A percentile compares a stretch with the other conserved stretches of the same genome.
These are phyloP conservation scores for Cordyceps pruinosa DNA, from an alignment of 2,329 filamentous ascomycete genomes.

Conservation along the genomic window DNA sequence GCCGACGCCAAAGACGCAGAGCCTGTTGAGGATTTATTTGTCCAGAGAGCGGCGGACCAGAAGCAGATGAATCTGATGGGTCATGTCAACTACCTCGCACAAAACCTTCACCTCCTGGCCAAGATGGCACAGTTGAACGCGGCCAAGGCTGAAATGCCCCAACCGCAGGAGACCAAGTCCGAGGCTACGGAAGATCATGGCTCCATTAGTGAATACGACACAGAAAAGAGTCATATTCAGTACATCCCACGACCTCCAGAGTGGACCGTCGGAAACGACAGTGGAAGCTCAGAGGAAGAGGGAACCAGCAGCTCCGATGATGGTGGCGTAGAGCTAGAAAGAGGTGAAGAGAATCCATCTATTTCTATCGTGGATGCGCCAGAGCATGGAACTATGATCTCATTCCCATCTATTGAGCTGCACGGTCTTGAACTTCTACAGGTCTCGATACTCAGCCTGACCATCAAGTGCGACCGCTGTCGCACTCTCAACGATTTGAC, in stretches of 20 bases:
- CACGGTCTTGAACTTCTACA: constrained; percentile 72
- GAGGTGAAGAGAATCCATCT: constrained; percentile 19
- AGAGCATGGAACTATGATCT: constrained; percentile 68
- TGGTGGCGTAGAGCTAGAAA: constrained; percentile 34
- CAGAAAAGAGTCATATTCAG: constrained; percentile 58
- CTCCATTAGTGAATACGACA: constrained; percentile 17
- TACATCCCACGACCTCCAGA: constrained; percentile 71
- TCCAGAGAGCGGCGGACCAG: constrained; percentile 48
- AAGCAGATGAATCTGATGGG: constrained; percentile 60
- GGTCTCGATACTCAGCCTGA: constrained; percentile 58
- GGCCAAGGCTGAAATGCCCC: constrained; percentile 15
- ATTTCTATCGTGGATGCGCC: constrained; percentile 22
- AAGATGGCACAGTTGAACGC: constrained; percentile 39
- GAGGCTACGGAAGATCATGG: constrained; percentile 3
- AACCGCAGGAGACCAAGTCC: constrained; percentile 13
- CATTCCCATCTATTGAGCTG: constrained; percentile 70
- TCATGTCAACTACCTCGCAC: constrained; percentile 66
- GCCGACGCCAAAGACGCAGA: constrained; percentile 54
- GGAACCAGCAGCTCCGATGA: constrained; percentile 40
- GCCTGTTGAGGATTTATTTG: constrained; percentile 59
- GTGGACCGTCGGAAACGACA: constrained; percentile 49
- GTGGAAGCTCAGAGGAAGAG: constrained; percentile 36
- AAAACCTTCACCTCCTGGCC: constrained; percentile 62
- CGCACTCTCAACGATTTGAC: constrained; percentile 65
- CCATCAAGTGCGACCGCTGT: constrained; percentile 72